Conservation (phyloP, 169 alveolate species). For the Plasmodium adleri region DNA sequence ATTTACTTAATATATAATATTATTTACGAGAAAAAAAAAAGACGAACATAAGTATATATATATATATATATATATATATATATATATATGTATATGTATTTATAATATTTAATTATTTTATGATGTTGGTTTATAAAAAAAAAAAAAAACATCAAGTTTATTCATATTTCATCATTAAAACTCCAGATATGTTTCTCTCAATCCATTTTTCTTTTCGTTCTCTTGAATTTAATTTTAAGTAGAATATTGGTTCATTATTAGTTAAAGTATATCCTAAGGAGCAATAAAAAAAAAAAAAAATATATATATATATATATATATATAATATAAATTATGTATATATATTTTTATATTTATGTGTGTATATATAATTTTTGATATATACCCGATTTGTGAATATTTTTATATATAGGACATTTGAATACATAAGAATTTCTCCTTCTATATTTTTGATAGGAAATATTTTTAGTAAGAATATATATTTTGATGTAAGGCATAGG, state of each 20-base stretch:
- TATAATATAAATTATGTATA: neutral
- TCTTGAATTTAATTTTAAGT: constrained; percentile 57
- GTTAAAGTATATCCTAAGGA: constrained; percentile 25
- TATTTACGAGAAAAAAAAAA: too few species aligned
- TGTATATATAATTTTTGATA: neutral
- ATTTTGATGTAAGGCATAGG: constrained; percentile 71
- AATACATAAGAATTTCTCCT: constrained; percentile 11
- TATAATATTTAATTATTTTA: neutral
- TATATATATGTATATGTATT: too few species aligned
- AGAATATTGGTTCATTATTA: constrained; percentile 57
- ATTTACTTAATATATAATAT: too few species aligned
- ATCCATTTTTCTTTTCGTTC: constrained; percentile 71
- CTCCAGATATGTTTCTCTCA: constrained; percentile 66
- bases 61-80: too few species aligned
- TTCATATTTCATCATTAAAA: constrained; percentile 36
- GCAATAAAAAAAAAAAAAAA: neutral
- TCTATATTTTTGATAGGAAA: constrained; percentile 11
- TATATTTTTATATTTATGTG: neutral
- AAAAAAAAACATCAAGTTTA: neutral
- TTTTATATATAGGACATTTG: constrained; percentile 70
- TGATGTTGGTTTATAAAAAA: neutral
- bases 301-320: neutral
- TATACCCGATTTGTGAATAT: constrained; percentile 63
- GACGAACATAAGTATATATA: too few species aligned
- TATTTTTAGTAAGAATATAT: constrained; percentile 23